These are phyloP conservation scores for Irpex sp. DNA, from an alignment of 1,284 basidiomycete genomes.

Conservation along the genomic window DNA sequence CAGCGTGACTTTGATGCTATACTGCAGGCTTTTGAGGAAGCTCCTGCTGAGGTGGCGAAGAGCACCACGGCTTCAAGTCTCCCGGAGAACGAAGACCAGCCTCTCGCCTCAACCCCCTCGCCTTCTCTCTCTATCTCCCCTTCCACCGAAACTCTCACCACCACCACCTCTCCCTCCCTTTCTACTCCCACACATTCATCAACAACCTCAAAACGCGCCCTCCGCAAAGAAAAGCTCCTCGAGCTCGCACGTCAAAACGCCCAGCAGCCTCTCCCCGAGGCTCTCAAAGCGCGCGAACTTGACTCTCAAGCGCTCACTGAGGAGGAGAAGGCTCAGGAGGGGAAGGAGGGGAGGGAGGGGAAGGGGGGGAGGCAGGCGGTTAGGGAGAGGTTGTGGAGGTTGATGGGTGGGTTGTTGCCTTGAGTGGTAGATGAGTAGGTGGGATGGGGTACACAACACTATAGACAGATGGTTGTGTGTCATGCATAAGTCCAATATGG, in stretches of 20 bases:
- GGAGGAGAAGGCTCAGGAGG: background rate
- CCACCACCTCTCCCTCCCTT: background rate
- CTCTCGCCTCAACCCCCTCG: no score
- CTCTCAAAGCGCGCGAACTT: slow-evolving; percentile 1
- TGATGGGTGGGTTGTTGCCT: slow-evolving; percentile 22
- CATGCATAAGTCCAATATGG: no score
- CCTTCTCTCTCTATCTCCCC: no score
- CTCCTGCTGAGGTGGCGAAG: no score
- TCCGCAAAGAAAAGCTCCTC: slow-evolving; percentile 25
- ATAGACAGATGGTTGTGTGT: no score
- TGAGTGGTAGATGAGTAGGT: background rate
- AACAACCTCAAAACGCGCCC: background rate
- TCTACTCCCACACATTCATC: no score
- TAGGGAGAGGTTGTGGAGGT: slow-evolving; percentile 22
- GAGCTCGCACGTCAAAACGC: slow-evolving; percentile 25
- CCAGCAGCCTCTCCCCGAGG: slow-evolving; percentile 20
- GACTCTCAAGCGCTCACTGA: background rate
- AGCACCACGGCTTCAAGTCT: no score
- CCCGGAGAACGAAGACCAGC: no score
- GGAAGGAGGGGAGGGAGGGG: slow-evolving; percentile 1
- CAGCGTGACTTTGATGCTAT: no score
- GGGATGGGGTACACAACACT: no score
- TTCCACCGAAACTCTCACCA: no score
- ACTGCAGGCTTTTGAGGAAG: no score
- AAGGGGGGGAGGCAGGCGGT: slow-evolving; percentile 16